A percentile compares a stretch with the other conserved stretches of the same genome.
phyloP scores from a whole-genome alignment of 2,329 filamentous ascomycete species.

The Fusarium temperatum region DNA sequence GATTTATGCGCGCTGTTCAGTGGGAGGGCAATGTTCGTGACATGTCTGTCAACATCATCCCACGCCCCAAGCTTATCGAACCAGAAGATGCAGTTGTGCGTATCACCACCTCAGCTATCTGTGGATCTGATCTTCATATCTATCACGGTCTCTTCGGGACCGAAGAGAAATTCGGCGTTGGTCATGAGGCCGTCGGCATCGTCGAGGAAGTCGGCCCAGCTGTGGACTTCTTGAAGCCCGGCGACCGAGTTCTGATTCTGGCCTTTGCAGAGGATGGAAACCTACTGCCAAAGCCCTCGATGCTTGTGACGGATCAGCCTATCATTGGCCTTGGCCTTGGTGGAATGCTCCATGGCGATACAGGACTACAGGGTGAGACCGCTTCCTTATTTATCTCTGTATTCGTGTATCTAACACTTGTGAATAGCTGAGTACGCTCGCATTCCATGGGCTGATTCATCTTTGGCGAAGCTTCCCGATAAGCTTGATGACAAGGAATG shows the following conservation, averaged over 20 bases:
- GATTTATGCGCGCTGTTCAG: constrained; percentile 14
- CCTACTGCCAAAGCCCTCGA: background rate
- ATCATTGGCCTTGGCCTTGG: background rate
- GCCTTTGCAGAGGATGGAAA: constrained; percentile 1
- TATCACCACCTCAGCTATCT: constrained; percentile 10
- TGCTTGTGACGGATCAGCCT: background rate
- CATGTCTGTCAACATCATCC: constrained; percentile 18
- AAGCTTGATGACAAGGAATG: constrained; percentile 8
- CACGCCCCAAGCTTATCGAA: background rate
- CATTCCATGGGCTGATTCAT: constrained; percentile 8
- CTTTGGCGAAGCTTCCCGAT: background rate
- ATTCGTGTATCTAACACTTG: background rate
- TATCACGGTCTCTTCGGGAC: background rate
- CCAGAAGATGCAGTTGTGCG: constrained; percentile 15
- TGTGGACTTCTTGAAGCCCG: constrained; percentile 3
- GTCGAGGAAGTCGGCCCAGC: constrained; percentile 11
- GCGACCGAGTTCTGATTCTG: background rate
- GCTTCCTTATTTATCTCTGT: accelerated
- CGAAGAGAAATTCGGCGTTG: background rate
- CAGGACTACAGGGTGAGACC: background rate
- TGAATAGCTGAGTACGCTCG: constrained; percentile 10
- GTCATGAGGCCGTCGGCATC: background rate
- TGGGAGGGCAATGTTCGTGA: constrained; percentile 16
- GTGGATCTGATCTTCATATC: constrained; percentile 3
- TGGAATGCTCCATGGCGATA: background rate